Conservation (phyloP, 2,329 filamentous ascomycete species). For the Fusarium fujikuroi region DNA sequence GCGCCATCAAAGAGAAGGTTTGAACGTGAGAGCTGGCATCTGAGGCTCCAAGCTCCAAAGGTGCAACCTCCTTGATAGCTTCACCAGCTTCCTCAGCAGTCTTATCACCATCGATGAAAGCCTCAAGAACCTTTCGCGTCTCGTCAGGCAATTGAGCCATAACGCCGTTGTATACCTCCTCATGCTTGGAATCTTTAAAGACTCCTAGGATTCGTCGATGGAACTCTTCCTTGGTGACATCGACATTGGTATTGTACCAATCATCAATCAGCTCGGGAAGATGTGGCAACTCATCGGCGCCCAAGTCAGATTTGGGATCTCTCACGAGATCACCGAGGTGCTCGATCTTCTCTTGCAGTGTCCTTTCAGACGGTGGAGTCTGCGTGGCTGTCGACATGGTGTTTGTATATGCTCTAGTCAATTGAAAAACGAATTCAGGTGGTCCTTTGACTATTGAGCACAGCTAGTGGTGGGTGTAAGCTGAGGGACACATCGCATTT, state of each 20-base stretch:
- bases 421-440: accelerated
- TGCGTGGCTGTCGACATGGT: background rate
- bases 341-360: background rate
- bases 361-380: background rate
- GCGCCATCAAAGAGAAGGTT: background rate
- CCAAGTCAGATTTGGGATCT: background rate
- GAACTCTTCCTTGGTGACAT: background rate
- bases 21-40: background rate
- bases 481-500: background rate
- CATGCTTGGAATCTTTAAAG: background rate
- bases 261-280: background rate
- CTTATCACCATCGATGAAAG: background rate
- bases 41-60: background rate
- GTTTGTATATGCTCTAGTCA: no score
- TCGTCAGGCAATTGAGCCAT: background rate
- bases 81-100: background rate
- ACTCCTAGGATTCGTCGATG: background rate
- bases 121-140: background rate
- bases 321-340: background rate
- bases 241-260: background rate
- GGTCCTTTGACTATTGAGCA: background rate
- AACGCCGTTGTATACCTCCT: background rate
- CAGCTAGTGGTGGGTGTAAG: accelerated
- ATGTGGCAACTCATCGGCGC: background rate
- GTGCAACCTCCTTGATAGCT: background rate